Base-by-base conservation (phyloP, 805 yeast genomes). In the Pichia kluyveri region DNA sequence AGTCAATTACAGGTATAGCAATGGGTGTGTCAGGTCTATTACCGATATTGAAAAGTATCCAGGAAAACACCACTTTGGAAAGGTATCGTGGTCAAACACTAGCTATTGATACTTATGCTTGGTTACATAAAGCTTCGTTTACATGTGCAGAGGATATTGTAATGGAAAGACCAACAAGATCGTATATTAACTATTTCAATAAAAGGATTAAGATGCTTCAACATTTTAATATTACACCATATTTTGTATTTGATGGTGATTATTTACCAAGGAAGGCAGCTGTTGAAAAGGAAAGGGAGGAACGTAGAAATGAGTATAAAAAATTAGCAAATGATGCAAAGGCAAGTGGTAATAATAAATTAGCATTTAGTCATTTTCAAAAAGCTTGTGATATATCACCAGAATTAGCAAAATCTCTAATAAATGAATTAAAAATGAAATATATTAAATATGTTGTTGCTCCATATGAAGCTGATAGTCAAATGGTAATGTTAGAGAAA, bases 391-490 rank as follows among this genome's bases (percentile, higher is more conserved):
- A 84, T 56, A 84, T 93, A 12, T 85, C 96, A 2, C 88, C 96
- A 1, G 79, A 80, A 53, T 89, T 93, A 93, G 97, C 96, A 6
- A 86, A 86, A 56, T 75, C 87, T 12, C 72, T 91, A 12, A 88
- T 90, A 60, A 84, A 82, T 39, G 83, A 76, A 57, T 71, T 95
- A 52, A 80, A 80, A 54, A 54, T 62, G 14, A 69, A 74, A 42
- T 64, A 66, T 1, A 79, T 93, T 43, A 75, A 72, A 50, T 91
- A 77, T 57, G 77, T 93, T 8, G 99, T 93, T 9, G 98, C 99
- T 0, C 99, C 99, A 0, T 93, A 88, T 61, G 99, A 93, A 67
- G 99, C 99, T 0, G 99, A 93, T 63, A 84, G 99, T 1, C 99
- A 93, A 63, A 79, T 93, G 84, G 98, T 90, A 10, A 88, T 82